phyloP scores from a whole-genome alignment of 768 basidiomycete species.

The Harrya chromipes region DNA sequence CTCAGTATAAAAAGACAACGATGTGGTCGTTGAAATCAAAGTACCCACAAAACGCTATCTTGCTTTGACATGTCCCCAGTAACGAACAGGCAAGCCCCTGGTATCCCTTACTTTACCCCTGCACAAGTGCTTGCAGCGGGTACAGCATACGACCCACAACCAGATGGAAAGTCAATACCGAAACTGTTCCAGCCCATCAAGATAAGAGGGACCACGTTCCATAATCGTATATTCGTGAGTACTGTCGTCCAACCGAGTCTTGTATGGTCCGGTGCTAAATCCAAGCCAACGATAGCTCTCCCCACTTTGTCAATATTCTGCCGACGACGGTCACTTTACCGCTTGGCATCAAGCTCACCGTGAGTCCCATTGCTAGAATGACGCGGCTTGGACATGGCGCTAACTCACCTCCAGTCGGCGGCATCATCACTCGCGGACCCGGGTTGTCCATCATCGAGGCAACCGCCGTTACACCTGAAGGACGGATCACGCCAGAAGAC shows the following conservation, averaged over 20 bases:
- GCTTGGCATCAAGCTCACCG: slow-evolving; percentile 58
- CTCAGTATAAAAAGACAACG: too few relatives aligned
- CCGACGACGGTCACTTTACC: slow-evolving; percentile 48
- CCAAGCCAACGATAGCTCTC: slow-evolving; percentile 35
- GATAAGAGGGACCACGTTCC: slow-evolving; percentile 50
- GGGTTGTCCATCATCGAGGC: slow-evolving; percentile 66
- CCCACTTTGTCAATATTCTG: slow-evolving; percentile 61
- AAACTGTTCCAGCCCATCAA: slow-evolving; percentile 53
- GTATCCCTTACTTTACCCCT: slow-evolving; percentile 46
- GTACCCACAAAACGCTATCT: too few relatives aligned
- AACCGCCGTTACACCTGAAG: slow-evolving; percentile 56
- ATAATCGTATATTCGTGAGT: slow-evolving; percentile 54
- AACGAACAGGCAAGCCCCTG: slow-evolving; percentile 40
- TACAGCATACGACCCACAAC: slow-evolving; percentile 41
- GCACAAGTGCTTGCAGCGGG: slow-evolving; percentile 44
- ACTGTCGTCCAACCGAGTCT: neutral
- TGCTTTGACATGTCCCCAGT: neutral
- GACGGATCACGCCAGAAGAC: slow-evolving; percentile 67
- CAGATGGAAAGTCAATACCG: slow-evolving; percentile 39
- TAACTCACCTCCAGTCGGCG: slow-evolving; percentile 31
- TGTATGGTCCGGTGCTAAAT: neutral
- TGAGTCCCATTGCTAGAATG: neutral
- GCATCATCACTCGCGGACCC: slow-evolving; percentile 47
- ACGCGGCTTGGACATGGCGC: neutral
- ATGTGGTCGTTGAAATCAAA: too few relatives aligned